Evolutionary conservation across 208 protist species (phyloP).

Genomic region (Entamoeba dispar): DNA sequence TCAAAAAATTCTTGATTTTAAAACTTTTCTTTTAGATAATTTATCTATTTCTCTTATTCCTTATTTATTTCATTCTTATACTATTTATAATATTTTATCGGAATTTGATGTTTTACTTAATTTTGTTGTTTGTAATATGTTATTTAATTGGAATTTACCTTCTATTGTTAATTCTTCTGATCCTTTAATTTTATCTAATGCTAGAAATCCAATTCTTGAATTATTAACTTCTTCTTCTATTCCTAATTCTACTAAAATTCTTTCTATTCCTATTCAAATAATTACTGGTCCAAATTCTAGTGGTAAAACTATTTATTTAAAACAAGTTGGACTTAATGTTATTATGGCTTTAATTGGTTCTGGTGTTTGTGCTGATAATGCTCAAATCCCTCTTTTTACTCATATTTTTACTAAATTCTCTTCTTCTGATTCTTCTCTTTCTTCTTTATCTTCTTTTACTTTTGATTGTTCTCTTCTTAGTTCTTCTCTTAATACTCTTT

Average conservation of each 20-base stretch:
- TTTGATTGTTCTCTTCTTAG: too few species aligned
- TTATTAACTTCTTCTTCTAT: conserved; percentile 10
- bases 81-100: not conserved
- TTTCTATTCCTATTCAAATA: conserved; percentile 5
- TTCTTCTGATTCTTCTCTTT: not conserved
- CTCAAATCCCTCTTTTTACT: conserved; percentile 33
- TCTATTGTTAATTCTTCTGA: not conserved
- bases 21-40: not conserved
- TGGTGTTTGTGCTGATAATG: conserved; percentile 55
- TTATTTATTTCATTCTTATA: not conserved
- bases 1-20: not conserved
- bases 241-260: conserved; percentile 24
- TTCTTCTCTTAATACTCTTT: too few species aligned
- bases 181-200: conserved; percentile 22
- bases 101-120: conserved; percentile 32
- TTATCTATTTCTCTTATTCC: not conserved
- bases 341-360: conserved; percentile 65
- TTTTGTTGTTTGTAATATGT: conserved; percentile 3
- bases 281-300: conserved; percentile 34
- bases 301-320: conserved; percentile 49
- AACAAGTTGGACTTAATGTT: conserved; percentile 60
- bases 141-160: conserved; percentile 20
- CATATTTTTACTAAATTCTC: conserved; percentile 37
- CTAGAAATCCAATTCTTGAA: conserved; percentile 27
- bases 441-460: too few species aligned